Base-by-base conservation (phyloP, 345 rosid genomes). In the Trapa bicornis region DNA sequence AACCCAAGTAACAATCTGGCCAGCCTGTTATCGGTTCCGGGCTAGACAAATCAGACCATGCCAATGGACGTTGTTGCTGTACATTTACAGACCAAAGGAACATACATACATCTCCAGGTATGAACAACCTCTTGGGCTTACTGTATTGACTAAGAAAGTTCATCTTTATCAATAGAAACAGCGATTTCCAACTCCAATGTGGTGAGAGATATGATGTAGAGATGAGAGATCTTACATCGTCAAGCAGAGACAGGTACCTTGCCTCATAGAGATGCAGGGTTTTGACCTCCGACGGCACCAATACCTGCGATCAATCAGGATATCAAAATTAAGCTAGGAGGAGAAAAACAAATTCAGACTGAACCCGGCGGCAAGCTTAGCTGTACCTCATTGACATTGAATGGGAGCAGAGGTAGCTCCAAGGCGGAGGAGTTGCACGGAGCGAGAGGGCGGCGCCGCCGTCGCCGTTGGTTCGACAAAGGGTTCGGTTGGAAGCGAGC, bases 281-380 rank as follows among this genome's bases (percentile, higher is more conserved):
- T 80, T 89, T 89, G 52, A 76, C 84, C 88, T 89, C 96, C 3
- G 89, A 79, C 47, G 94, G 96, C 36, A 89, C 84, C 69, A 89
- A 81, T 68, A 87, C 88, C 96, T 89, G 78, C 62, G 47, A 16
- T 47, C n/a, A 14, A 29, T 32, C 15, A 56, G 45, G 35, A 36
- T 11, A 36, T 32, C 32, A 45, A 43, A 64, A 6, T 17, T 38
- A 12, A 41, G 22, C 48, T 2, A 29, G 45, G 41, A 12, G 32
- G 35, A 56, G 54, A 50, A 6, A 3, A 17, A 17, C 6, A 22
- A 22, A 50, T 50, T 5, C 17, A 50, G 22, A 50, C 22, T 16
- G 56, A 50, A 50, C 22, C 1, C 2, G 38, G 48, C 42, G 12
- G n/a, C 37, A 2, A 35, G 35, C 35, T 39, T 68, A 0, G 33